Percentiles rank a stretch among this genome's conserved stretches.
Evolutionary conservation across 495 filamentous ascomycete species (phyloP).

Genomic region (Cudoniella acicularis): DNA sequence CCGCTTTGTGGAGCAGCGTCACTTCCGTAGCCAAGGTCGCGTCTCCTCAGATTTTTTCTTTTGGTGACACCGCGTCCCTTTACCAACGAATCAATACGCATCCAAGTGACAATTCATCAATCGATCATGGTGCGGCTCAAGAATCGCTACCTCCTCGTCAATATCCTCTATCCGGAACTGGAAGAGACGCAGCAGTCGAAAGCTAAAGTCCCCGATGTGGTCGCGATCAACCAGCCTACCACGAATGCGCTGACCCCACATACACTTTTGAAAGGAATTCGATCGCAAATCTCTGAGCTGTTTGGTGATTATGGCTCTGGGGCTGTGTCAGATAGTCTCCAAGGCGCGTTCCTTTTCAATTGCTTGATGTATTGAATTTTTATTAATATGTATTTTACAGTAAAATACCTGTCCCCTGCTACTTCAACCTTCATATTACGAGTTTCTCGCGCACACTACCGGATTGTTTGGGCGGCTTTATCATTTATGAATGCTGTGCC

Average conservation of each 20-base stretch:
- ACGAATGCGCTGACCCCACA: conserved; percentile 59
- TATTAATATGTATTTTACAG: conserved; percentile 37
- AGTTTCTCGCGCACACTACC: conserved; percentile 71
- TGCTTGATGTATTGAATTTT: conserved; percentile 2
- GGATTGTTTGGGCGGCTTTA: conserved; percentile 84
- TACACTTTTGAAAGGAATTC: conserved; percentile 62
- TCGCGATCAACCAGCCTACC: conserved; percentile 75
- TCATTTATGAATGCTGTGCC: conserved; percentile 76
- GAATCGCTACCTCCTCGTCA: conserved; percentile 86
- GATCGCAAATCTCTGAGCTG: conserved; percentile 60
- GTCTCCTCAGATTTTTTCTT: conserved; percentile 12
- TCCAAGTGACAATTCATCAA: neutral
- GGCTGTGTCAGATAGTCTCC: conserved; percentile 56
- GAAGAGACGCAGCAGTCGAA: conserved; percentile 35
- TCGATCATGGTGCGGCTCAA: conserved; percentile 88
- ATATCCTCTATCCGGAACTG: conserved; percentile 79
- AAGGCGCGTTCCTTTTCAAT: conserved; percentile 40
- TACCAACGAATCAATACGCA: neutral
- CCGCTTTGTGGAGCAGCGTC: neutral
- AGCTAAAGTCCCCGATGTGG: conserved; percentile 44
- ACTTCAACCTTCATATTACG: conserved; percentile 91
- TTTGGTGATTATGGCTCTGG: conserved; percentile 94
- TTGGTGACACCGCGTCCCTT: neutral
- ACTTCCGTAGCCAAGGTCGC: conserved; percentile 1
- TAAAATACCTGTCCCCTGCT: conserved; percentile 89